Percentiles rank a stretch among this genome's conserved stretches.
These are phyloP conservation scores for Aureobasidium sp. DNA, from an alignment of 2,329 filamentous ascomycete genomes.

Conservation along the genomic window DNA sequence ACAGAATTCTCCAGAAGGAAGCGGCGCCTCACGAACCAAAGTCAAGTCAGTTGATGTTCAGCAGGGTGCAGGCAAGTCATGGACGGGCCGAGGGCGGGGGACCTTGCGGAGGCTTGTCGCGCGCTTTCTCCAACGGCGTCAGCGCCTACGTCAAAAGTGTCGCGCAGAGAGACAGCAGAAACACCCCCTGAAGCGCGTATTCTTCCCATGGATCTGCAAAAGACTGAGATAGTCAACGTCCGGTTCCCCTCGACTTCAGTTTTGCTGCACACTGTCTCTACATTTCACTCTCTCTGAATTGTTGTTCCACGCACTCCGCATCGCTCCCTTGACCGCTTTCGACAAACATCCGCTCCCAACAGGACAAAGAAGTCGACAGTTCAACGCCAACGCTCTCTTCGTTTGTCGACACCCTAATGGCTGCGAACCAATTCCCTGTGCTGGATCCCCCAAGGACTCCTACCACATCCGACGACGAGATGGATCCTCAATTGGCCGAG, in stretches of 20 bases:
- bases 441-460: constrained; percentile 55
- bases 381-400: not conserved
- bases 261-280: not conserved
- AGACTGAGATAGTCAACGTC: not conserved
- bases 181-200: constrained; percentile 3
- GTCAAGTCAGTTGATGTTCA: not conserved
- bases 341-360: not conserved
- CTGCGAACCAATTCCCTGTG: constrained; percentile 53
- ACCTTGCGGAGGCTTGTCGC: not conserved
- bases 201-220: not conserved
- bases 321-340: not conserved
- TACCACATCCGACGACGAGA: constrained; percentile 49
- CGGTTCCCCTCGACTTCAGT: not conserved
- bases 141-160: constrained; percentile 10
- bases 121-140: not conserved
- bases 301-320: not conserved
- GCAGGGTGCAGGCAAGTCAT: too few relatives aligned
- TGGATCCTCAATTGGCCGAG: constrained; percentile 16
- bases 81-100: constrained; percentile 6
- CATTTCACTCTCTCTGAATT: not conserved
- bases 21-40: not conserved
- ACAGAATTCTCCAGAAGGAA: not conserved
- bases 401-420: constrained; percentile 23
- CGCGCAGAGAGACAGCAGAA: constrained; percentile 1
- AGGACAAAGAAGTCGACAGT: not conserved